Base-by-base conservation (phyloP, 2,329 filamentous ascomycete genomes). In the Aspergillus sp. region DNA sequence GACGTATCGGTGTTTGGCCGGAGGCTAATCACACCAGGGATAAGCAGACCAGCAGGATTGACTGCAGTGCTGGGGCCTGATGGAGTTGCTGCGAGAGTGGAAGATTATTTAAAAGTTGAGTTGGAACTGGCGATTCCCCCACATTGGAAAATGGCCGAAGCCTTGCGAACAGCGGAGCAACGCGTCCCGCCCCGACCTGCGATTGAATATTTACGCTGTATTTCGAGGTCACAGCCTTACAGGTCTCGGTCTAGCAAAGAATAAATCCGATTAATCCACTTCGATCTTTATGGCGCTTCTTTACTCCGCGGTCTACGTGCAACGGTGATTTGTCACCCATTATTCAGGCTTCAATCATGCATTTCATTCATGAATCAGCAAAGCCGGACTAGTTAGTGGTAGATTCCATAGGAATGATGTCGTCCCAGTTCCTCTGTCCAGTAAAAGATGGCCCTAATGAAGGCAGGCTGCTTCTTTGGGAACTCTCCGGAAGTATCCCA, bases 1-100 rank as follows among this genome's bases (percentile, higher is more conserved):
- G 70, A 70, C 67, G 69, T 69, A 70, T 67, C 69, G 68, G 69
- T 49, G 50, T 61, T 64, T 59, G 48, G 52, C 37, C 45, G 55
- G 57, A 45, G 39, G 40, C 17, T 21, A 45, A 25, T 21, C 21
- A 15, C 15, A 8, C 27, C 27, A 19, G n/a, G 19, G 31, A 51
- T 56, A 56, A 56, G 54, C 54, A 46, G 47, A 51, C 46, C 45
- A 47, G 48, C 47, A 39, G 11, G 21, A 41, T 43, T n/a, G 17
- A 37, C 12, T 9, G n/a, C 40, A 43, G 19, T 6, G n/a, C n/a
- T n/a, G 14, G 17, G 9, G 21, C n/a, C 17, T 46, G 21, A 25
- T 46, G 44, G 44, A 14, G 14, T 46, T 37, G 35, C 15, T 37
- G 12, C 46, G 33, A 41, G 23, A 19, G 37, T 27, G 14, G 35